phyloP scores from a whole-genome alignment of 129 eudicot genomes.

The Rutidosis leptorrhynchoides region DNA sequence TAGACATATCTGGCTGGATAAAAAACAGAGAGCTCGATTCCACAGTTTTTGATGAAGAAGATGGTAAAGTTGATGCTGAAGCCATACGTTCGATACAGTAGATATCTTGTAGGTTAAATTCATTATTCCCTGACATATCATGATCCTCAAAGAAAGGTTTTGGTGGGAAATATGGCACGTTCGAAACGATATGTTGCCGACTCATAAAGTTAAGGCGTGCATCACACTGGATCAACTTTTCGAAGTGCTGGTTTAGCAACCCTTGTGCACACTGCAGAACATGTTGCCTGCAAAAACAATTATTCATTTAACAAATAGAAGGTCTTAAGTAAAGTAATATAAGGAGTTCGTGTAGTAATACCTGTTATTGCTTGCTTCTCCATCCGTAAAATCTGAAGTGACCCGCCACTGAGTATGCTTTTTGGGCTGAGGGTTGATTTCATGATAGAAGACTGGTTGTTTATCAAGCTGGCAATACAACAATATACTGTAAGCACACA shows the following conservation, averaged over 20 bases:
- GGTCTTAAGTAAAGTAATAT: constrained; percentile 8
- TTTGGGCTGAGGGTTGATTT: constrained; percentile 90
- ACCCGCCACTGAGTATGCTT: constrained; percentile 86
- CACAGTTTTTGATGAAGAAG: constrained; percentile 20
- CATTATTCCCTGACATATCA: constrained; percentile 32
- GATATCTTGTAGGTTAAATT: constrained; percentile 29
- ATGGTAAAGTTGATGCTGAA: constrained; percentile 34
- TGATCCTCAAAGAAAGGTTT: constrained; percentile 33
- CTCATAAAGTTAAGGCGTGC: constrained; percentile 56
- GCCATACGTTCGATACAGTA: constrained; percentile 36
- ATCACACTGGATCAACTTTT: constrained; percentile 76
- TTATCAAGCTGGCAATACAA: constrained; percentile 53
- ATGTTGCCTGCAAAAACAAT: constrained; percentile 59
- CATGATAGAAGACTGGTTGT: constrained; percentile 67
- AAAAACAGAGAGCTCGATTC: constrained; percentile 28
- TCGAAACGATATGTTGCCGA: constrained; percentile 51
- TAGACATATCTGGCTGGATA: constrained; percentile 26
- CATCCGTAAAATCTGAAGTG: constrained; percentile 75
- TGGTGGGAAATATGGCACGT: constrained; percentile 54
- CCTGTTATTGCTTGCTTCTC: constrained; percentile 70
- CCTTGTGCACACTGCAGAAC: constrained; percentile 59
- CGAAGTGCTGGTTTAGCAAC: constrained; percentile 65
- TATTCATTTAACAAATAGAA: no score
- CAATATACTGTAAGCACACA: constrained; percentile 9
- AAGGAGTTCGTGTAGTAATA: constrained; percentile 22